Conservation (phyloP, 2,329 filamentous ascomycete species). For the Fusarium caatingaense region DNA sequence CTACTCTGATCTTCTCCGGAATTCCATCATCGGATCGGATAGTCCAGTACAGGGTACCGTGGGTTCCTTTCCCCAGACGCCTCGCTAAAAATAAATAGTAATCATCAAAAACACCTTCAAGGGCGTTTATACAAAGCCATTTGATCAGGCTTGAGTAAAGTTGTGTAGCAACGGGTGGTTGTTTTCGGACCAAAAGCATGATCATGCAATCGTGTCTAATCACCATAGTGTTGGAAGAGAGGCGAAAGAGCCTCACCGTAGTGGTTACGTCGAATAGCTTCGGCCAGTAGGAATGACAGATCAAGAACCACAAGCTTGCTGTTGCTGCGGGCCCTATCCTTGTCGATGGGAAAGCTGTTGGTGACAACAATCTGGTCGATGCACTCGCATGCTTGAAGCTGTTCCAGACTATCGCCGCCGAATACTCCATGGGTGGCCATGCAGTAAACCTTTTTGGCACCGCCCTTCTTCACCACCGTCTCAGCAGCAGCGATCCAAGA, state of each 20-base stretch:
- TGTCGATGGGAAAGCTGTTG: conserved; percentile 93
- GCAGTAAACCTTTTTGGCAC: conserved; percentile 94
- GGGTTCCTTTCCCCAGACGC: conserved; percentile 49
- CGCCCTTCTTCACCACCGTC: conserved; percentile 92
- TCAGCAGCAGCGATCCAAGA: conserved; percentile 98
- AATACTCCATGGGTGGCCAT: conserved; percentile 98
- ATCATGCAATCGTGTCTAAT: conserved; percentile 53
- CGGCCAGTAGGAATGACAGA: conserved; percentile 85
- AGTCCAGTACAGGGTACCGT: conserved; percentile 32
- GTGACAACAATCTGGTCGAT: conserved; percentile 96
- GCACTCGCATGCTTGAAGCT: conserved; percentile 91
- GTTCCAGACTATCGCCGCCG: conserved; percentile 86
- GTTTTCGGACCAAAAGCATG: conserved; percentile 14
- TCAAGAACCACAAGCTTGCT: conserved; percentile 92
- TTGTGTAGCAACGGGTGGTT: conserved; percentile 22
- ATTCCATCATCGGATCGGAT: conserved; percentile 27
- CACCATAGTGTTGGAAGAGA: conserved; percentile 74
- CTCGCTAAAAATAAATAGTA: conserved; percentile 49
- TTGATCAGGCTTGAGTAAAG: conserved; percentile 4
- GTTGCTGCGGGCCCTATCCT: conserved; percentile 74
- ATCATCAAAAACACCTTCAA: conserved; percentile 31
- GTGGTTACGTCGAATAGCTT: conserved; percentile 95
- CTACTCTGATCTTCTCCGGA: conserved; percentile 40
- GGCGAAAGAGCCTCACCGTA: conserved; percentile 86
- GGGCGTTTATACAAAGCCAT: conserved; percentile 32